These are phyloP conservation scores for Iris macrosiphon DNA, from an alignment of 106 monocot genomes.

Conservation along the genomic window DNA sequence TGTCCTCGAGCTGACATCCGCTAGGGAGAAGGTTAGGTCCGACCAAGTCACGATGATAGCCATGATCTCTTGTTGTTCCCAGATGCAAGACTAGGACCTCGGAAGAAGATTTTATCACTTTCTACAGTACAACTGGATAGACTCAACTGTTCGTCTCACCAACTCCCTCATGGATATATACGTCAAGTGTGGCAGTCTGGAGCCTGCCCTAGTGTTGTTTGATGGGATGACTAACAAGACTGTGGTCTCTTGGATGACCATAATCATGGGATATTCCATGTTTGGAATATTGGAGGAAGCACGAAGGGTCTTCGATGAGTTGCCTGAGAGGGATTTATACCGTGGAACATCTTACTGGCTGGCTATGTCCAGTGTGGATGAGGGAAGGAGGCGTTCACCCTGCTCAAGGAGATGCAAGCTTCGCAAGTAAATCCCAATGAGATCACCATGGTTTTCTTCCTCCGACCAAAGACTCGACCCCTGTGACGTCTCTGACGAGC, in stretches of 20 bases:
- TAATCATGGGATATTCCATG: slow-evolving; percentile 45
- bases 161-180: slow-evolving; percentile 65
- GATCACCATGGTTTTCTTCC: slow-evolving; percentile 40
- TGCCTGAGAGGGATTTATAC: slow-evolving; percentile 47
- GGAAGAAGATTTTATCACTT: slow-evolving; percentile 30
- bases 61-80: slow-evolving; percentile 29
- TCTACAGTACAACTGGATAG: slow-evolving; percentile 22
- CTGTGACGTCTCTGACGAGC: too few species aligned
- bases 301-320: slow-evolving; percentile 32
- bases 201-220: slow-evolving; percentile 28
- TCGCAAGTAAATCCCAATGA: slow-evolving; percentile 25
- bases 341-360: slow-evolving; percentile 55
- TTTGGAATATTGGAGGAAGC: slow-evolving; percentile 29
- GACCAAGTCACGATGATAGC: slow-evolving; percentile 56
- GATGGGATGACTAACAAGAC: slow-evolving; percentile 25
- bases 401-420: slow-evolving; percentile 49
- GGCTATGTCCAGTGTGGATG: slow-evolving; percentile 31
- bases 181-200: slow-evolving; percentile 41
- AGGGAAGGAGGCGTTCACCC: slow-evolving; percentile 31
- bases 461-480: too few species aligned
- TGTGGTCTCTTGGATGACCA: slow-evolving; percentile 47
- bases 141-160: slow-evolving; percentile 22
- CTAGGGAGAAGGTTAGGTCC: slow-evolving; percentile 5
- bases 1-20: too few species aligned
- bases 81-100: slow-evolving; percentile 32